Base-by-base conservation (phyloP, 495 filamentous ascomycete species). In the Bombardia bombarda region DNA sequence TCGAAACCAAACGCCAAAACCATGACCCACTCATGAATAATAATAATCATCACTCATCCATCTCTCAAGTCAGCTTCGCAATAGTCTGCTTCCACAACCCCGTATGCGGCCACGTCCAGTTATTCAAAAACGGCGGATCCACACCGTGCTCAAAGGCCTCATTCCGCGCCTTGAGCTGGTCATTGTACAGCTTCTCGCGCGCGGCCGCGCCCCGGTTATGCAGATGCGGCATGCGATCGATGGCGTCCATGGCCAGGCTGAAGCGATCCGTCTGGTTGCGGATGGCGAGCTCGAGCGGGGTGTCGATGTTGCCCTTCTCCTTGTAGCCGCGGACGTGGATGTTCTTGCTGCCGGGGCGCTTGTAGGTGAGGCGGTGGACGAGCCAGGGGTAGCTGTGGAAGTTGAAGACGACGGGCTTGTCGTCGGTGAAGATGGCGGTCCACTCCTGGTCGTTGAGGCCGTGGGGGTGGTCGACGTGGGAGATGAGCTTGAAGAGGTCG, bases 221-320 rank as follows among this genome's bases (percentile, higher is more conserved):
- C 36, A 85, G 63, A 0, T 55, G 51, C 10, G 70, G 60, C 42
- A 81, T 72, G 38, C 73, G 70, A 52, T 86, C 82, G 47, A 87
- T 84, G 4, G 81, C 82, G 54, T 79, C 77, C 49, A 87, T 83
- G 5, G 83, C 82, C 17, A 87, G 59, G 52, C 76, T 80, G 55
- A 77, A 87, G 22, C 82, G 67, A 58, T 86, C 82, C 2, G 81
- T 82, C 39, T 77, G 66, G 58, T 87, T 87, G 38, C 82, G 68
- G 54, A 85, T 76, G 8, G 82, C 82, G 30, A 87, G 60, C 57
- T 86, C 80, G 24, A 86, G 75, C 4, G 81, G 82, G 0, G 81
- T 86, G 55, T 87, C 80, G 53, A 86, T 87, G 50, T 86, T 86
- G 31, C 82, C 82, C 71, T 86, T 86, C 70, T 86, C 82, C 52